Evolutionary conservation across 75 land plant genomes (phyloP), one percentile per base, ranked within the genome.

Genomic region (Sequoia sempervirens): DNA sequence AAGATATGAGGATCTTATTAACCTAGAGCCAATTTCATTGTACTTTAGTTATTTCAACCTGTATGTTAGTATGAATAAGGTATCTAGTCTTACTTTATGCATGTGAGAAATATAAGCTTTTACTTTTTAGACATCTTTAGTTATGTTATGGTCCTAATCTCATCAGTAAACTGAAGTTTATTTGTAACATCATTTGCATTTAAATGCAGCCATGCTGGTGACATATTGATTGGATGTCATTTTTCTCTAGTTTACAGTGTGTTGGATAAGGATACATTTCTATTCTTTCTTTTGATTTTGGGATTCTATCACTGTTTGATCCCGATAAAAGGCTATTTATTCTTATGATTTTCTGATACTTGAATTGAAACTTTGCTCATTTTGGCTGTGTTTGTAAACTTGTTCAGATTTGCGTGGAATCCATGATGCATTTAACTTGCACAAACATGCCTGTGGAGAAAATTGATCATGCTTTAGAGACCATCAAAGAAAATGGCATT

Each of bases 381-480:
- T 61, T n/a, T 82, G 18, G 26, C 52, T 81, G 84, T 30, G 26
- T 23, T 43, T 85, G 34, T 64, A 15, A 45, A 43, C 6, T 36
- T 23, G 15, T 38, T 38, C 87, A 93, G 95, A 85, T 93, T 28
- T 94, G 96, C 41, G 99, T 97, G 11, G 99, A 97, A 86, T 93
- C 90, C 11, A 97, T 97, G 99, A 97, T 97, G 99, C 98, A 97
- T 87, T 85, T 97, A 61, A 97, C 99, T 13, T 97, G 99, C 83
- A 97, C 98, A 66, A 95, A 96, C 86, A 97, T 97, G 99, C 99
- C 98, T 43, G 98, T 97, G 78, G 96, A 93, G 85, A 97, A 94
- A 85, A 93, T 97, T 70, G 98, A 97, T 74, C 85, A 92, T 43
- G 99, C 99, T 6, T 85, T 97, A 13, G 81, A 86, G 34, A 92